These are phyloP conservation scores for Corynespora cassiicola DNA, from an alignment of 2,329 filamentous ascomycete species.

Conservation along the genomic window DNA sequence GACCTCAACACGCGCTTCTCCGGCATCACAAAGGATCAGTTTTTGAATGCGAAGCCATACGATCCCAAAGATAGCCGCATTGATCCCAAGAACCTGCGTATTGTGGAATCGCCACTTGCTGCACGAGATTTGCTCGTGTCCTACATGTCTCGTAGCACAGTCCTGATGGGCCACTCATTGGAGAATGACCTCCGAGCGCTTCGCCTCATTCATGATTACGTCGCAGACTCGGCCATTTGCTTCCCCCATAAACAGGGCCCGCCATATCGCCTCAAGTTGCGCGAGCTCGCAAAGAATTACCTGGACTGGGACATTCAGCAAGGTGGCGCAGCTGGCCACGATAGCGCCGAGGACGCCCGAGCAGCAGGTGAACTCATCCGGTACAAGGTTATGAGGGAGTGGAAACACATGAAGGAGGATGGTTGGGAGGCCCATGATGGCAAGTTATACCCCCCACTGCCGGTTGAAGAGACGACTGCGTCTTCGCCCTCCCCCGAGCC, in stretches of 20 bases:
- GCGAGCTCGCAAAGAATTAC: constrained; percentile 71
- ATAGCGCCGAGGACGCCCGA: constrained; percentile 89
- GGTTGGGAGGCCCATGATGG: constrained; percentile 65
- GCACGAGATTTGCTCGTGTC: constrained; percentile 81
- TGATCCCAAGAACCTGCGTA: constrained; percentile 59
- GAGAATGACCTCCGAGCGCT: constrained; percentile 93
- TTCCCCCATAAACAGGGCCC: constrained; percentile 81
- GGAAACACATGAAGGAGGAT: constrained; percentile 68
- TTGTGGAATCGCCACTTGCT: constrained; percentile 75
- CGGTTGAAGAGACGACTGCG: too few species aligned
- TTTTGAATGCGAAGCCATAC: constrained; percentile 65
- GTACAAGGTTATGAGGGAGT: constrained; percentile 72
- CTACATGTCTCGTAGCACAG: constrained; percentile 76
- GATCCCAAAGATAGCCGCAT: constrained; percentile 30
- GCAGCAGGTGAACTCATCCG: constrained; percentile 87
- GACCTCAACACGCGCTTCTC: constrained; percentile 94
- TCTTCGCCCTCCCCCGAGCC: too few species aligned
- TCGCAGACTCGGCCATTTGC: constrained; percentile 85
- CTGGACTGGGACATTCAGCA: constrained; percentile 82
- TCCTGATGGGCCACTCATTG: constrained; percentile 88
- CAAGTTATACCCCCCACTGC: constrained; percentile 37
- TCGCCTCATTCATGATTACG: constrained; percentile 81
- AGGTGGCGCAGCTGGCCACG: constrained; percentile 74
- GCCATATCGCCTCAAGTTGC: constrained; percentile 80
- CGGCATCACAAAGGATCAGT: constrained; percentile 80